Conservation (phyloP, 352 stramenopile genomes). For the Phytopythium mirpurense region DNA sequence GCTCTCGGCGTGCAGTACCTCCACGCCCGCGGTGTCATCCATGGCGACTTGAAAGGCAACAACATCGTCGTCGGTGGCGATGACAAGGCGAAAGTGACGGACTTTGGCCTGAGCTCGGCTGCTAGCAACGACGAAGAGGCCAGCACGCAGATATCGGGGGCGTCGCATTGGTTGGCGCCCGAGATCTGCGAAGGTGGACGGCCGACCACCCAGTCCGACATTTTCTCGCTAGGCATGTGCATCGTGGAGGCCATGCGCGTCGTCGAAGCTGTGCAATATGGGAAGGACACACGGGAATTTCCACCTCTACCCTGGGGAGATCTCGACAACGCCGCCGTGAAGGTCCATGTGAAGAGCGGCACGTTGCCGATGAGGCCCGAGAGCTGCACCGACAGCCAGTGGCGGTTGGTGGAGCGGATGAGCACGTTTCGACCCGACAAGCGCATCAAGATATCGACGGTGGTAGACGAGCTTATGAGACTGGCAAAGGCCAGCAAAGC, state of each 20-base stretch:
- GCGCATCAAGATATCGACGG: neutral
- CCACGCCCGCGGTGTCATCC: conserved; percentile 21
- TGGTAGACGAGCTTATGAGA: neutral
- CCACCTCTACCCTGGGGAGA: neutral
- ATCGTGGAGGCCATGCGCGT: conserved; percentile 12
- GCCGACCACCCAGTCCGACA: conserved; percentile 12
- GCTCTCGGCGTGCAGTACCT: conserved; percentile 28
- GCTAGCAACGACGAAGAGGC: neutral
- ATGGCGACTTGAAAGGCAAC: conserved; percentile 32
- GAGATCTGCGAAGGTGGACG: conserved; percentile 3
- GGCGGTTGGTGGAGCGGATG: neutral
- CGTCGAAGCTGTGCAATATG: neutral
- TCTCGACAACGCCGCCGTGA: neutral
- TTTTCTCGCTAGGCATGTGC: conserved; percentile 16
- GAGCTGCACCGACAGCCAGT: neutral
- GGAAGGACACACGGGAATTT: neutral
- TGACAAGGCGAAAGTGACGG: conserved; percentile 23
- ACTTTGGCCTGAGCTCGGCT: conserved; percentile 21
- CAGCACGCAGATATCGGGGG: conserved; percentile 12
- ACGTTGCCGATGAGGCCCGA: neutral
- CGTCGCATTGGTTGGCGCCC: conserved; percentile 16
- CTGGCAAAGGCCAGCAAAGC: neutral
- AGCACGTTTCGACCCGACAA: neutral
- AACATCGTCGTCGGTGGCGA: conserved; percentile 27
- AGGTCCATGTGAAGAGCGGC: neutral